These are phyloP conservation scores for Lupinus albus DNA, from an alignment of 306 rosid species.

Conservation along the genomic window DNA sequence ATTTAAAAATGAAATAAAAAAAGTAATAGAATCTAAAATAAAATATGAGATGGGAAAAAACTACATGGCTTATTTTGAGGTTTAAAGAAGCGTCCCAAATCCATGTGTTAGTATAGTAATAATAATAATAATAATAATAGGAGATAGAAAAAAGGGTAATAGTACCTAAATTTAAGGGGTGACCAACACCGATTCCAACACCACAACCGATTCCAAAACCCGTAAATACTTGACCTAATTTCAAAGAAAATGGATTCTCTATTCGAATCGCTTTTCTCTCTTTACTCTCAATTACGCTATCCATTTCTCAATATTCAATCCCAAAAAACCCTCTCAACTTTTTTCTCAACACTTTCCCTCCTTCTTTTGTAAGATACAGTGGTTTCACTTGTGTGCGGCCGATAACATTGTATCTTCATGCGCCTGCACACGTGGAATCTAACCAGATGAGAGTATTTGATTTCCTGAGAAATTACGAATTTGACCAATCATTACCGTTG, in stretches of 20 bases:
- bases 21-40: neutral
- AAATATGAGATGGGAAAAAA: neutral
- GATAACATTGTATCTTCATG: too few species aligned
- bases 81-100: conserved; percentile 52
- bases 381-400: too few species aligned
- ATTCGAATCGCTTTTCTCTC: conserved; percentile 54
- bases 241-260: conserved; percentile 86
- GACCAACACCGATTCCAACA: conserved; percentile 93
- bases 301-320: conserved; percentile 51
- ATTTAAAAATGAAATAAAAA: too few species aligned
- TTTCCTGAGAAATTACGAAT: too few species aligned
- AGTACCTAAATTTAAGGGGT: conserved; percentile 88
- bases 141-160: too few species aligned
- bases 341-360: conserved; percentile 28
- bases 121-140: too few species aligned
- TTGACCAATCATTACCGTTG: too few species aligned
- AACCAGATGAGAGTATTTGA: too few species aligned
- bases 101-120: conserved; percentile 41
- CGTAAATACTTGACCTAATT: conserved; percentile 92
- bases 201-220: conserved; percentile 97
- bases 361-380: too few species aligned
- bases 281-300: conserved; percentile 35
- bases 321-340: too few species aligned
- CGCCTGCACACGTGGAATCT: too few species aligned
- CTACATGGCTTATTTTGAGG: conserved; percentile 52